These are phyloP conservation scores for Hippophae tibetana DNA, from an alignment of 306 rosid genomes.

Conservation along the genomic window DNA sequence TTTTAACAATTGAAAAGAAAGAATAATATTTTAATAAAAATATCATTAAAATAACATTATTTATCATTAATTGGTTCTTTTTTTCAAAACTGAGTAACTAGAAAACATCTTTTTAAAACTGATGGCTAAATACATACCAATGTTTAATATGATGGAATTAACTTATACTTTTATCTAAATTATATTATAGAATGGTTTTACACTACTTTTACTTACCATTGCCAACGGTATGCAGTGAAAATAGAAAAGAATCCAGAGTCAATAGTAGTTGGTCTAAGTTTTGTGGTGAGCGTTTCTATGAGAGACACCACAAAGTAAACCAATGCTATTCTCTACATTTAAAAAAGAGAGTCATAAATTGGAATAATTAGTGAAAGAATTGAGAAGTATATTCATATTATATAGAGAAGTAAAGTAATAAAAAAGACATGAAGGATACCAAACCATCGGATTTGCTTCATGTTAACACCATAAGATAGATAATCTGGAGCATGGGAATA, in stretches of 20 bases:
- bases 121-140: too few species aligned
- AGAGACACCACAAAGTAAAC: conserved; percentile 70
- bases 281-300: conserved; percentile 64
- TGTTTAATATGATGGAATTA: too few species aligned
- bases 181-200: background rate
- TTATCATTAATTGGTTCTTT: too few species aligned
- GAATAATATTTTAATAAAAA: too few species aligned
- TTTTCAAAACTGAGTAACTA: too few species aligned
- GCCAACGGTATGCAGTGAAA: conserved; percentile 73
- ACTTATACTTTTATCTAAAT: too few species aligned
- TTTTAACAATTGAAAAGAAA: too few species aligned
- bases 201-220: conserved; percentile 37
- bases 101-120: too few species aligned
- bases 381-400: background rate
- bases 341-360: background rate
- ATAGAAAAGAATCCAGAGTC: conserved; percentile 39
- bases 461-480: conserved; percentile 63
- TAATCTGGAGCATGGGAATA: conserved; percentile 81
- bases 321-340: conserved; percentile 73
- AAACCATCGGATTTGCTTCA: conserved; percentile 74
- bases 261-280: conserved; percentile 49
- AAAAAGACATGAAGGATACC: conserved; percentile 77
- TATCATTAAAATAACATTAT: too few species aligned
- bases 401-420: background rate
- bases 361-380: background rate